These are phyloP conservation scores for Suhomyces kilbournensis DNA, from an alignment of 805 yeast genomes.

Conservation along the genomic window DNA sequence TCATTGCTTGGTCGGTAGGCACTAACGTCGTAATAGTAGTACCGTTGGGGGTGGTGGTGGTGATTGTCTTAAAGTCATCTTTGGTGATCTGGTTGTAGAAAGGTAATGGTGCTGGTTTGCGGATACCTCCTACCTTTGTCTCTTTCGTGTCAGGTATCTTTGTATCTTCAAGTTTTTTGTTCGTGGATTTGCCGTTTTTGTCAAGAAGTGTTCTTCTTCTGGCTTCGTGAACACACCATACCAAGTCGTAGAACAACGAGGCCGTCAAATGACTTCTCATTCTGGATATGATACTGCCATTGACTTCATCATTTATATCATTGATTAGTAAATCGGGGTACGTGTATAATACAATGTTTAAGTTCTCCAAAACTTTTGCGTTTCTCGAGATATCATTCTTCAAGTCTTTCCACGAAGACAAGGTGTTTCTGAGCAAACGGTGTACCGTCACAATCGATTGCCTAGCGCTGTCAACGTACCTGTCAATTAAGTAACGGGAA, in stretches of 20 bases:
- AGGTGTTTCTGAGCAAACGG: slow-evolving; percentile 78
- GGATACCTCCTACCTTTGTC: slow-evolving; percentile 9
- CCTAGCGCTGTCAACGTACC: slow-evolving; percentile 81
- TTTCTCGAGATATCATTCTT: slow-evolving; percentile 89
- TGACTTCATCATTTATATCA: slow-evolving; percentile 14
- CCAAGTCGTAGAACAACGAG: slow-evolving; percentile 84
- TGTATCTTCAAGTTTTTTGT: slow-evolving; percentile 7
- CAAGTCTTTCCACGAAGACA: slow-evolving; percentile 87
- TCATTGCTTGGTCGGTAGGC: slow-evolving; percentile 77
- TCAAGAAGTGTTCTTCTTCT: slow-evolving; percentile 57
- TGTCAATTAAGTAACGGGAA: slow-evolving; percentile 68
- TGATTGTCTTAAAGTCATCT: slow-evolving; percentile 82
- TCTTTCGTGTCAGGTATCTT: slow-evolving; percentile 9
- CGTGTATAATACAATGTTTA: slow-evolving; percentile 81
- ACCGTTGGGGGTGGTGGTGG: slow-evolving; percentile 88
- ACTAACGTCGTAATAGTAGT: slow-evolving; percentile 86
- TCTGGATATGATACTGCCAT: slow-evolving; percentile 61
- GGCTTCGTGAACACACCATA: slow-evolving; percentile 94
- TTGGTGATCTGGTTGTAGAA: slow-evolving; percentile 86
- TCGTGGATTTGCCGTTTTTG: slow-evolving; percentile 17
- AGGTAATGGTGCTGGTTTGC: slow-evolving; percentile 69
- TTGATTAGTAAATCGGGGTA: slow-evolving; percentile 85
- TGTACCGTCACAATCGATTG: slow-evolving; percentile 94
- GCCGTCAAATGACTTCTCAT: slow-evolving; percentile 94
- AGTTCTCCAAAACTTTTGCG: slow-evolving; percentile 84